Base-by-base conservation (phyloP, 306 rosid species). In the Dalbergia oliveri region DNA sequence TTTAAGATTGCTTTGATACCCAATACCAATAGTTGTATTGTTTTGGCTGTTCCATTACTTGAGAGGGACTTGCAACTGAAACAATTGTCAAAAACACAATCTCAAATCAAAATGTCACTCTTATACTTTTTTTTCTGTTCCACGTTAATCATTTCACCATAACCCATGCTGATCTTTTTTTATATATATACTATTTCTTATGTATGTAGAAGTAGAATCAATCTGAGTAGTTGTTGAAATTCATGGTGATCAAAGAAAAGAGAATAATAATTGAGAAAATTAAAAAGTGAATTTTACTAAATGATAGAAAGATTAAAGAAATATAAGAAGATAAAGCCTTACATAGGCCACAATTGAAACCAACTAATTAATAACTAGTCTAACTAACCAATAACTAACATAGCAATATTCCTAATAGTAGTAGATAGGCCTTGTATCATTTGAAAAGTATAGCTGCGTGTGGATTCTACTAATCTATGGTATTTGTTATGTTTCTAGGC, bases 41-140 rank as follows among this genome's bases (percentile, higher is more conserved):
- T 76, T 81, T 73, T 63, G 64, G 80, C 49, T 73, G 53, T 53
- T 53, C 9, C 23, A 54, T 54, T 50, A 18, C 21, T 5, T 60
- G 72, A 78, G 57, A 73, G 73, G 53, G 74, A 88, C 85, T 69
- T 84, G 74, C 85, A 72, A 77, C 84, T 60, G n/a, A n/a, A 81
- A 39, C 68, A 18, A 59, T 63, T 70, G 33, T 26, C 56, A 60
- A 41, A 67, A 67, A 18, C 78, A 23, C 73, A 82, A 58, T 21
- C 6, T 66, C 78, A 71, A 21, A 21, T 21, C 23, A 21, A 75
- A 82, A 69, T 79, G 60, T 69, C 39, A 39, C 76, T 39, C 11
- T 74, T 35, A 35, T 73, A 53, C 54, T 58, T 77, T 6, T 3
- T 35, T 79, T 23, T 73, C 4, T 13, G 56, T 50, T 50, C 18